Conservation (phyloP, 1,284 basidiomycete species). For the Pyrrhoderma lamaoense region DNA sequence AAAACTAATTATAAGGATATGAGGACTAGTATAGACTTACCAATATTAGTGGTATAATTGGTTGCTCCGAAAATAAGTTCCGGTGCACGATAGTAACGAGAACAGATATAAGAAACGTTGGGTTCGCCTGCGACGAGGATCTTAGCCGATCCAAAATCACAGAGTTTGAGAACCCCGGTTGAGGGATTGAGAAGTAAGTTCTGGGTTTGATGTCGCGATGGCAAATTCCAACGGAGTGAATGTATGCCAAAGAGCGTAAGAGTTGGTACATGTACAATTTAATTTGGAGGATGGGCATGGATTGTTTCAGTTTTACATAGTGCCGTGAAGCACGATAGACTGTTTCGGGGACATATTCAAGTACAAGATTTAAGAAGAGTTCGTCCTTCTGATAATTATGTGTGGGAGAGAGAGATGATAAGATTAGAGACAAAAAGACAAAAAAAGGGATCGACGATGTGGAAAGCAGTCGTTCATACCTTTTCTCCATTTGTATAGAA, state of each 20-base stretch:
- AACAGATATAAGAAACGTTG: constrained; percentile 99
- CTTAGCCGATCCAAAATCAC: constrained; percentile 99
- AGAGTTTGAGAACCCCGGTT: constrained; percentile 94
- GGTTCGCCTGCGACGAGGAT: constrained; percentile 97
- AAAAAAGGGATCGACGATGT: constrained; percentile 6
- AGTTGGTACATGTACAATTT: constrained; percentile 99
- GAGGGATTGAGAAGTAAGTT: constrained; percentile 95
- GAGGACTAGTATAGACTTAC: constrained; percentile 39
- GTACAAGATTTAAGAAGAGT: constrained; percentile 98
- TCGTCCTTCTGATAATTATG: constrained; percentile 80
- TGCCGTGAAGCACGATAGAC: constrained; percentile 98
- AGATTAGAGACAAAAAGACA: constrained; percentile 17
- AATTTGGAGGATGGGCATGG: constrained; percentile 99
- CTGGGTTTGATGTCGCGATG: constrained; percentile 99
- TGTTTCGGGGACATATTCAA: constrained; percentile 99
- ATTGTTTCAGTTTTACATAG: constrained; percentile 99
- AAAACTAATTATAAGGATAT: no score
- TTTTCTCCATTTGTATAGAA: constrained; percentile 99
- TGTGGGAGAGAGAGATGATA: constrained; percentile 8
- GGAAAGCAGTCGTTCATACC: constrained; percentile 53
- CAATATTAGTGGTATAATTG: constrained; percentile 99
- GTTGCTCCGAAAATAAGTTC: constrained; percentile 99
- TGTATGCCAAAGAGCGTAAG: constrained; percentile 94
- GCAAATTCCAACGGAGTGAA: constrained; percentile 95
- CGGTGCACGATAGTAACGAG: constrained; percentile 97